Conservation (phyloP, 1,139 yeast species). For the Saccharomyces hybrid region DNA sequence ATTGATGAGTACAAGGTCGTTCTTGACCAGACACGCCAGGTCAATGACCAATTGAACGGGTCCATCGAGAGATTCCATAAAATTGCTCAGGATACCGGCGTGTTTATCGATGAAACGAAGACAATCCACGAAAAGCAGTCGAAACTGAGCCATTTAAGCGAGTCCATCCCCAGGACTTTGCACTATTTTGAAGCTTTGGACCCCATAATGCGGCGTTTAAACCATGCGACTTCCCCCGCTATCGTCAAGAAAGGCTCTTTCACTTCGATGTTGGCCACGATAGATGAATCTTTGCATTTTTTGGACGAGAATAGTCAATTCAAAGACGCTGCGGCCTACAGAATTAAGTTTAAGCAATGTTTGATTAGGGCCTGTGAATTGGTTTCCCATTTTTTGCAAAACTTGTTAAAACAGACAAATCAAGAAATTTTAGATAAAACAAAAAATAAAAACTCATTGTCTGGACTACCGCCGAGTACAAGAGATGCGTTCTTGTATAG, state of each 20-base stretch:
- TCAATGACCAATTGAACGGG: slow-evolving; percentile 15
- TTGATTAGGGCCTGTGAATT: slow-evolving; percentile 75
- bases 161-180: slow-evolving; percentile 47
- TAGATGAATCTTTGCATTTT: slow-evolving; percentile 54
- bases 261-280: slow-evolving; percentile 43
- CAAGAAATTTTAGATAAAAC: slow-evolving; percentile 38
- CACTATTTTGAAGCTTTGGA: slow-evolving; percentile 64
- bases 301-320: slow-evolving; percentile 44
- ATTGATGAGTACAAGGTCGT: slow-evolving; percentile 18
- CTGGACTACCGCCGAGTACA: slow-evolving; percentile 34
- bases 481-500: slow-evolving; percentile 53
- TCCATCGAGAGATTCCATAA: slow-evolving; percentile 16
- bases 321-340: slow-evolving; percentile 64
- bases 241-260: slow-evolving; percentile 55
- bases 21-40: slow-evolving; percentile 15
- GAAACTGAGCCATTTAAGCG: slow-evolving; percentile 39
- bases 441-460: slow-evolving; percentile 6
- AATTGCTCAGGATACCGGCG: slow-evolving; percentile 14
- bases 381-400: slow-evolving; percentile 58
- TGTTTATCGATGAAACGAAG: slow-evolving; percentile 31
- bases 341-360: slow-evolving; percentile 72
- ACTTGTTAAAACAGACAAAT: slow-evolving; percentile 44
- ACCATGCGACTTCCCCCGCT: slow-evolving; percentile 45
- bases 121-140: slow-evolving; percentile 46
- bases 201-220: slow-evolving; percentile 56